Evolutionary conservation across 768 basidiomycete genomes (phyloP).

Genomic region (Termitomyces sp.): DNA sequence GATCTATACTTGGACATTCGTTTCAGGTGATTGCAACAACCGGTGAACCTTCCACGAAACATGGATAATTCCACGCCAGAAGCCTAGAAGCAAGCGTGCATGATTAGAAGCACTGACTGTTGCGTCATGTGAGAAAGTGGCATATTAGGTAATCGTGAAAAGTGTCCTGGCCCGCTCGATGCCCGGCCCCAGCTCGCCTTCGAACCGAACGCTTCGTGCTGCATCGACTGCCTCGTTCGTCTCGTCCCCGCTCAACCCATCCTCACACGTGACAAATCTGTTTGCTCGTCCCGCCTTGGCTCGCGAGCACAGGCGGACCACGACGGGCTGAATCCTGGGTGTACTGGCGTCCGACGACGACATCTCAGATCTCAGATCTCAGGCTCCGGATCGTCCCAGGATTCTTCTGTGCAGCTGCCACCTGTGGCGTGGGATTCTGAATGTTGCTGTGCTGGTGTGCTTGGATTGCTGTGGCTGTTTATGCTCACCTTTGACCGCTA

Average conservation of each 20-base stretch:
- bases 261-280: constrained; percentile 9
- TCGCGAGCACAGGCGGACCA: neutral
- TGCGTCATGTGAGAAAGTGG: no score
- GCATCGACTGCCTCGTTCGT: constrained; percentile 7
- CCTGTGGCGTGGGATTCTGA: constrained; percentile 28
- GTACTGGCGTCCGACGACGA: constrained; percentile 20
- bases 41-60: no score
- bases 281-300: constrained; percentile 7
- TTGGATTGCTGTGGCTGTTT: constrained; percentile 68
- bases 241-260: constrained; percentile 14
- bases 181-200: neutral
- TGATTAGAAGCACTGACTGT: no score
- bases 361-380: neutral
- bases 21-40: no score
- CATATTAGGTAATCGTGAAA: neutral
- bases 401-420: neutral
- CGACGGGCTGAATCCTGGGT: constrained; percentile 10
- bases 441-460: constrained; percentile 54
- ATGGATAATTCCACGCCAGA: no score
- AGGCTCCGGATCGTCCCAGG: constrained; percentile 4
- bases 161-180: neutral
- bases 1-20: no score
- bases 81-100: no score
- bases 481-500: constrained; percentile 47
- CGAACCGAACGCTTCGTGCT: neutral